Evolutionary conservation across 306 rosid genomes (phyloP), one percentile per base, ranked within the genome.

Genomic region (Begonia peltatifolia): DNA sequence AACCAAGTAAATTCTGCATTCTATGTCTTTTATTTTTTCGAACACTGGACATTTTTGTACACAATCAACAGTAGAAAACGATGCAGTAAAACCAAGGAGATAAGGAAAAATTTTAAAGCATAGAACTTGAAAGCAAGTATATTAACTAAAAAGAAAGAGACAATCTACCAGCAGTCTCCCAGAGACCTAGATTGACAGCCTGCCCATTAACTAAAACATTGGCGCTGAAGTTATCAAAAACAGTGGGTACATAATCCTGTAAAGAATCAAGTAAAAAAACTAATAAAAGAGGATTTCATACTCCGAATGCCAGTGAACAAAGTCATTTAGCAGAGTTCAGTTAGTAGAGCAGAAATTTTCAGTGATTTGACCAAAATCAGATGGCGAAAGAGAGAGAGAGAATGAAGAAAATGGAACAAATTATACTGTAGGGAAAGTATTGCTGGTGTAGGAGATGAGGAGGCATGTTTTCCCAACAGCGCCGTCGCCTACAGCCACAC

Each of bases 221-320:
- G 56, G 84, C 81, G 41, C 78, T 74, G 68, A 78, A 74, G 68
- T 78, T 74, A 49, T 74, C 81, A 60, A 78, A 74, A 49, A 78
- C 78, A 53, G 84, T 74, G 0, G 84, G 84, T 54, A 71, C 77
- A 71, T 78, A 78, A 57, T 74, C 81, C 84, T 78, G 78, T 38
- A 52, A 50, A 59, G 12, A 23, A 16, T 22, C 23, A 4, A 14
- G 13, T 15, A 3, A 18, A 11, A 61, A 57, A 60, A 47, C 54
- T 42, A 68, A 52, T 50, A 44, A 67, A 48, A 53, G 12, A 56
- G 14, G 46, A 22, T 25, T 25, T 53, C 20, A 6, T 9, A n/a
- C 17, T 15, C 6, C 20, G 3, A 30, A 30, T 30, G 38, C 38
- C 38, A 5, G 38, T 30, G 38, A 30, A 30, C 38, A 7, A 30